phyloP scores from a whole-genome alignment of 164 flowering plant genomes.

The Vitis rupestris region DNA sequence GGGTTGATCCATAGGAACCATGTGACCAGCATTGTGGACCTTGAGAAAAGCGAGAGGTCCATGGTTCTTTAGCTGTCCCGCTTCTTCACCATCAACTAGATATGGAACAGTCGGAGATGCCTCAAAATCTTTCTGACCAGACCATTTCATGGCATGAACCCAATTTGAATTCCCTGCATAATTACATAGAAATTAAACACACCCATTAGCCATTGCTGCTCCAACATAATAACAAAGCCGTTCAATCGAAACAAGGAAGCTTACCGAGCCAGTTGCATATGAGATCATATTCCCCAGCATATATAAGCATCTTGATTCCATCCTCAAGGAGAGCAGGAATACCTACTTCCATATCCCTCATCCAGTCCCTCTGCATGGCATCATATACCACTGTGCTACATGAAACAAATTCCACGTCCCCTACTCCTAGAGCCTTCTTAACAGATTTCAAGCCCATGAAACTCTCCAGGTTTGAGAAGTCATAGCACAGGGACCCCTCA shows the following conservation, averaged over 20 bases:
- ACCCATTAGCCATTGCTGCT: background rate
- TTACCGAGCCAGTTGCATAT: constrained; percentile 96
- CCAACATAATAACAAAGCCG: background rate
- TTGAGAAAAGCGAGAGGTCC: constrained; percentile 42
- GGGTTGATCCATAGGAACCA: constrained; percentile 66
- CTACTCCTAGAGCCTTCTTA: constrained; percentile 66
- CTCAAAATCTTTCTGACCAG: constrained; percentile 30
- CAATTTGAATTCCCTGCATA: constrained; percentile 62
- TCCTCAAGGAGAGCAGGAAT: constrained; percentile 80
- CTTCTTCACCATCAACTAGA: constrained; percentile 29
- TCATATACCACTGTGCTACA: constrained; percentile 63
- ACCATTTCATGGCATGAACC: constrained; percentile 46
- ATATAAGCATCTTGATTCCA: constrained; percentile 69
- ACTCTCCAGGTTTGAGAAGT: too few species aligned
- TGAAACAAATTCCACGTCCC: constrained; percentile 67
- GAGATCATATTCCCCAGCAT: constrained; percentile 86
- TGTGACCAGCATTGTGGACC: constrained; percentile 52
- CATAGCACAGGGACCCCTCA: too few species aligned
- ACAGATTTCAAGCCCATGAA: constrained; percentile 35
- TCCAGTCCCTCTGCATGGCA: constrained; percentile 68
- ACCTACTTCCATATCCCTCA: constrained; percentile 76
- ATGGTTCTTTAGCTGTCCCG: constrained; percentile 31
- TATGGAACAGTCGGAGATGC: constrained; percentile 28
- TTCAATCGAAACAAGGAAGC: background rate
- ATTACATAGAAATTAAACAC: background rate